Conservation (phyloP, 306 rosid genomes). For the Neltuma alba region DNA sequence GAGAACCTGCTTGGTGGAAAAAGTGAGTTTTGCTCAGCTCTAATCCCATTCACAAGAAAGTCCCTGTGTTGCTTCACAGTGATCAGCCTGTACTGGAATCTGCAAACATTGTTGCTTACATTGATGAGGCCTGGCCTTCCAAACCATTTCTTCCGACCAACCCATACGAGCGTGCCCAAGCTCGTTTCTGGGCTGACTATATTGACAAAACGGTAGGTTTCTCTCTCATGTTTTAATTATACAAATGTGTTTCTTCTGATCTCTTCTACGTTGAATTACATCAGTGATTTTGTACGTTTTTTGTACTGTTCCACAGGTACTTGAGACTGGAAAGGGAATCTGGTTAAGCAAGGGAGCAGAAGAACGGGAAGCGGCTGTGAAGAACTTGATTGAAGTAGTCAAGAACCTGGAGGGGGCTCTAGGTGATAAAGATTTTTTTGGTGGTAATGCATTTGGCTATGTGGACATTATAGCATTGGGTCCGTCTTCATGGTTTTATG, state of each 20-base stretch:
- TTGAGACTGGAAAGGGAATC: conserved; percentile 47
- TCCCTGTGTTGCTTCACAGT: conserved; percentile 65
- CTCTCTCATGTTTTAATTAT: not conserved
- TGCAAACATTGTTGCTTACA: conserved; percentile 49
- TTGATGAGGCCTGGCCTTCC: conserved; percentile 64
- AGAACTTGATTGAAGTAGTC: conserved; percentile 58
- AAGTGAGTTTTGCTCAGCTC: conserved; percentile 63
- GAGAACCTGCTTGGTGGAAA: conserved; percentile 70
- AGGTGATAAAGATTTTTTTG: conserved; percentile 60
- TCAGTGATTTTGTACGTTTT: conserved; percentile 23
- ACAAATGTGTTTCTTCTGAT: not conserved
- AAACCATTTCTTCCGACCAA: conserved; percentile 57
- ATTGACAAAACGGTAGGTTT: conserved; percentile 63
- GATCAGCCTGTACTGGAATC: conserved; percentile 57
- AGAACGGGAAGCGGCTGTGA: conserved; percentile 56
- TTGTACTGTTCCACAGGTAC: conserved; percentile 41
- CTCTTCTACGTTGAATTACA: not conserved
- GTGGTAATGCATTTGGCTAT: conserved; percentile 61
- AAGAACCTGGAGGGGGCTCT: conserved; percentile 61
- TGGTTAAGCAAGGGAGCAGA: conserved; percentile 69
- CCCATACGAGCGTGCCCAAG: conserved; percentile 60
- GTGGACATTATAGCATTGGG: conserved; percentile 60
- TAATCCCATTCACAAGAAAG: conserved; percentile 64
- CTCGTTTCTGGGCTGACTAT: conserved; percentile 67
- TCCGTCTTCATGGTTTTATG: conserved; percentile 58